Evolutionary conservation across 2,329 filamentous ascomycete genomes (phyloP).

Genomic region (Coniella lustricola): DNA sequence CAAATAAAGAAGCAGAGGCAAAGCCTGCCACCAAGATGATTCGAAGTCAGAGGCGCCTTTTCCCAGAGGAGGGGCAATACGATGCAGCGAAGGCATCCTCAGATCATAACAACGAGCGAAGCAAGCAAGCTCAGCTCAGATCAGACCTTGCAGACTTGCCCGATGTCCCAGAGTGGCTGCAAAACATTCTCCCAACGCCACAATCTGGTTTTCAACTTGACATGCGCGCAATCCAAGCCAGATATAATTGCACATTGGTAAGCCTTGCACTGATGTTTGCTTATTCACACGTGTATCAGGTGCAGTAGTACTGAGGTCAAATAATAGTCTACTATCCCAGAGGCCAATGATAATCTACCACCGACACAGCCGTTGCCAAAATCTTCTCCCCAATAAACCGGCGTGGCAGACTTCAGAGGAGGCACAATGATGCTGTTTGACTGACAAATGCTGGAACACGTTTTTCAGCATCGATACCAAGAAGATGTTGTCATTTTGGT

Average conservation of each 20-base stretch:
- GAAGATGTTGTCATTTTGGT: no score
- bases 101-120: background rate
- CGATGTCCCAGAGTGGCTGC: background rate
- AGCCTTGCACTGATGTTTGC: background rate
- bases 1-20: no score
- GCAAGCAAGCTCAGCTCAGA: background rate
- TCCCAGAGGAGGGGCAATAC: background rate
- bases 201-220: background rate
- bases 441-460: no score
- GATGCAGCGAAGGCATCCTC: background rate
- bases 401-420: no score
- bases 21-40: no score
- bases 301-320: no score
- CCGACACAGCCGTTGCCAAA: slow-evolving; percentile 6
- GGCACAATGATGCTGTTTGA: no score
- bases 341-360: slow-evolving; percentile 4
- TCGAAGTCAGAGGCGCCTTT: no score
- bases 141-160: background rate
- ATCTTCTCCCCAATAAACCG: no score
- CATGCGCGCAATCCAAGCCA: background rate
- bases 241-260: background rate
- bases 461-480: no score
- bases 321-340: slow-evolving; percentile 4
- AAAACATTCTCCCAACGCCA: background rate
- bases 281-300: no score